Conservation (phyloP, 495 filamentous ascomycete species). For the Apodospora peruviana region DNA sequence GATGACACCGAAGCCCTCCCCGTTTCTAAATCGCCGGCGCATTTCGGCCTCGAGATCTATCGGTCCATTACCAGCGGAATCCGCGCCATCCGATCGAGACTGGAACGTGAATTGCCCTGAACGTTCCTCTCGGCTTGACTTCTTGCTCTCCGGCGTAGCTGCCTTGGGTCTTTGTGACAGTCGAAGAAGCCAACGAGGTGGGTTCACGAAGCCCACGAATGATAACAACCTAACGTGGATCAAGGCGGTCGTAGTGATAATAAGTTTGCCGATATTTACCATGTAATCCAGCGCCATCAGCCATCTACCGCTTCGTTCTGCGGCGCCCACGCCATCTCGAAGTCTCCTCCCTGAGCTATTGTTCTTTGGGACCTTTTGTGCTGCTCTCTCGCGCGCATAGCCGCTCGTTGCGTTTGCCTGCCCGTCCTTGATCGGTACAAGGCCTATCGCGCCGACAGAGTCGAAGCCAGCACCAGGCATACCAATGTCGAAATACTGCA, state of each 20-base stretch:
- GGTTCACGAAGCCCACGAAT: constrained; percentile 54
- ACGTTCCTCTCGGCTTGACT: constrained; percentile 23
- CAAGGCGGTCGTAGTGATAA: constrained; percentile 54
- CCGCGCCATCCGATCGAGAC: constrained; percentile 24
- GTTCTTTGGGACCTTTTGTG: constrained; percentile 46
- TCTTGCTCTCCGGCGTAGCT: constrained; percentile 32
- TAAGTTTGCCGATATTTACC: constrained; percentile 62
- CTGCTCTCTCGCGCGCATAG: constrained; percentile 63
- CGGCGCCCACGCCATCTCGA: constrained; percentile 68
- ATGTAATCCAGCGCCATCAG: constrained; percentile 69
- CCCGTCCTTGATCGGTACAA: constrained; percentile 43
- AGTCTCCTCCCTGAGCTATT: constrained; percentile 26
- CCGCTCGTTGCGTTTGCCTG: constrained; percentile 46
- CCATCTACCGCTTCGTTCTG: constrained; percentile 67
- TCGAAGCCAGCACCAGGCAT: constrained; percentile 41
- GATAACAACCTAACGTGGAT: constrained; percentile 49
- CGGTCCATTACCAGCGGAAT: constrained; percentile 53
- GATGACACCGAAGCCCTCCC: background rate
- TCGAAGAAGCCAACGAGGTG: constrained; percentile 58
- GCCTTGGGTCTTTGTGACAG: constrained; percentile 41
- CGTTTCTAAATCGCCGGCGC: constrained; percentile 44
- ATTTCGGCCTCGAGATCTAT: constrained; percentile 77
- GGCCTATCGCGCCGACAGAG: constrained; percentile 44
- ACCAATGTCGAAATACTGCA: constrained; percentile 43
- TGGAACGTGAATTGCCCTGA: constrained; percentile 11